Evolutionary conservation across 192 early-diverging fungal species (phyloP), one percentile per base, ranked within the genome.

Genomic region (Gorgonomyces haynaldii): DNA sequence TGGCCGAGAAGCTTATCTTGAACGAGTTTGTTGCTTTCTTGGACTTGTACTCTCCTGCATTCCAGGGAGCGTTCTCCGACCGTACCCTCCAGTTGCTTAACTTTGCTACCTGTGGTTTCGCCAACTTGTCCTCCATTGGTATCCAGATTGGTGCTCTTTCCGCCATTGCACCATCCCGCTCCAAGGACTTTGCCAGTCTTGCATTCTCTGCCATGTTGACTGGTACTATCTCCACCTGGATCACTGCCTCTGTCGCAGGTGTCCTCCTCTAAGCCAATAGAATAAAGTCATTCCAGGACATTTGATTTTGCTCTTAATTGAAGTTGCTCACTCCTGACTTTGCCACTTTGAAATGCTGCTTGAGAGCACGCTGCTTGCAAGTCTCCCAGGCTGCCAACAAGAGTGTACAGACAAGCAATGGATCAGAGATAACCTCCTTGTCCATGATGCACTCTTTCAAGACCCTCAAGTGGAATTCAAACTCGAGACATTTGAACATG

Each of bases 11-110:
- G 67, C 75, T 89, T 42, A 61, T 86, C 57, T 70, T 80, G 39
- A 93, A 90, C 66, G 89, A 93, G 74, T 88, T 93, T 60, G 80
- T 81, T n/a, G 89, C 83, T 3, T 93, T 85, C 63, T 25, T 54
- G 1, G 26, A 46, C 45, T 23, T 72, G 21, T 8, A 32, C 17
- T 42, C 9, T 26, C n/a, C 20, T 27, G 45, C 48, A 13, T 45
- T 22, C 28, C 53, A 30, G 20, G 43, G 35, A 26, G 46, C 47
- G 21, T 53, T 61, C 32, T 17, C 15, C 4, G 37, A 34, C 12
- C 45, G 63, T 48, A 64, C 68, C 23, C 21, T 53, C 51, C 43
- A 56, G 2, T 44, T 71, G 20, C 43, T 71, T 21, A 45, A 84
- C 22, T 88, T 85, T 62, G 85, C 87, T 16, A 72, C 85, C 42